Conservation (phyloP, 768 basidiomycete species). For the Pholiota conissans region DNA sequence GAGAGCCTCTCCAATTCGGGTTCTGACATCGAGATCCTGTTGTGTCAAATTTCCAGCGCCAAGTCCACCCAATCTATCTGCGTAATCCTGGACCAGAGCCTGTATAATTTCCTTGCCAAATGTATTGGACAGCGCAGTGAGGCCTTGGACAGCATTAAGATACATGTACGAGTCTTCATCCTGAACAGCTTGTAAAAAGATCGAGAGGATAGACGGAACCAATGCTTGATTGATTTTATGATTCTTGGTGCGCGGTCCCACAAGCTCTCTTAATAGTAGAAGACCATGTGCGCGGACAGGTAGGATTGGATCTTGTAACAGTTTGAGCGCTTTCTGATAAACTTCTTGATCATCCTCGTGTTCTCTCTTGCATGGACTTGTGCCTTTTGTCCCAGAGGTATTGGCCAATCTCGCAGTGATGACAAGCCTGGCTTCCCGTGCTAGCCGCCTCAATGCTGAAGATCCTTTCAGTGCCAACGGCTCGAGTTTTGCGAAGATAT, state of each 20-base stretch:
- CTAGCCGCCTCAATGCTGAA: slow-evolving; percentile 50
- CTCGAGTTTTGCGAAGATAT: slow-evolving; percentile 70
- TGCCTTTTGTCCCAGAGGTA: slow-evolving; percentile 31
- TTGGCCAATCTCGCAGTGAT: slow-evolving; percentile 80
- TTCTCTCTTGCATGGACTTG: slow-evolving; percentile 18
- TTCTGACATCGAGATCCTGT: slow-evolving; percentile 70
- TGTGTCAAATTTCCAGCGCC: slow-evolving; percentile 44
- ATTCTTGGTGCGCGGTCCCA: slow-evolving; percentile 34
- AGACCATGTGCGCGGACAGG: slow-evolving; percentile 95
- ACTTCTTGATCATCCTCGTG: slow-evolving; percentile 51
- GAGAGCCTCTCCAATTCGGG: slow-evolving; percentile 85
- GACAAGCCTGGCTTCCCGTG: slow-evolving; percentile 80
- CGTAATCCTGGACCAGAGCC: slow-evolving; percentile 67
- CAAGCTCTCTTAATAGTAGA: slow-evolving; percentile 76
- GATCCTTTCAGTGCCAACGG: slow-evolving; percentile 50
- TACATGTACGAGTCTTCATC: slow-evolving; percentile 97
- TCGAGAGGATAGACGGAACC: slow-evolving; percentile 79
- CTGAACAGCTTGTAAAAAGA: slow-evolving; percentile 82
- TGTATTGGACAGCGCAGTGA: slow-evolving; percentile 80
- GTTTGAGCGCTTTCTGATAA: slow-evolving; percentile 86
- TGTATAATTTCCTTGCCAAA: slow-evolving; percentile 74
- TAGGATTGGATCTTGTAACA: slow-evolving; percentile 88
- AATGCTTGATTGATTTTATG: slow-evolving; percentile 36
- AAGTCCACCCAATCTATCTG: slow-evolving; percentile 49
- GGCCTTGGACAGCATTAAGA: slow-evolving; percentile 87